Base-by-base conservation (phyloP, 2,329 filamentous ascomycete species). In the Paecilomyces variotii region DNA sequence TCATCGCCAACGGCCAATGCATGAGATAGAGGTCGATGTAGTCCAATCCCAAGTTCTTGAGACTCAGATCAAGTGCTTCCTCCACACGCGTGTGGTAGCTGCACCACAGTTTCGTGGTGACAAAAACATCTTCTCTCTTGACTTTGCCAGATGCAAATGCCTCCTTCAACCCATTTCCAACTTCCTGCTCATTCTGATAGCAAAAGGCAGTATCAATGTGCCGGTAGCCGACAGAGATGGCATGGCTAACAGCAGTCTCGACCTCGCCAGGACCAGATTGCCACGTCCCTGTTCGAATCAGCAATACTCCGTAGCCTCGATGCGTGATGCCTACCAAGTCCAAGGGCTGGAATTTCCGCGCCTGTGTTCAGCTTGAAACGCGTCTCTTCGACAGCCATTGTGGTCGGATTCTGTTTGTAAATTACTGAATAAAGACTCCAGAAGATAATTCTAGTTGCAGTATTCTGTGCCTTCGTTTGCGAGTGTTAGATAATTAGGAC, bases 91-190 rank as follows among this genome's bases (percentile, higher is more conserved):
- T 84, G 73, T 88, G 87, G 78, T 89, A 92, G 55, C 88, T 90
- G 68, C 86, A 87, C 89, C 90, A 95, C 39, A 92, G 82, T 81
- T 96, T 95, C 68, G 87, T 90, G 57, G 90, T 89, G 60, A 95
- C 84, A 76, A 94, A 95, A 61, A 95, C 76, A 59, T 95, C 89
- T 71, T 88, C 84, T 61, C 90, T 84, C 81, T 87, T 88, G 66
- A 89, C 78, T 61, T 83, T 79, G 26, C 89, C 89, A 4, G 84
- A 77, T 27, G 78, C 80, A 68, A 93, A 85, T 30, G 88, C 90
- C 58, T 89, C 86, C 70, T 85, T 84, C 57, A 96, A 82, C 9
- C 88, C 91, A 70, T 86, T 78, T 62, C 91, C 91, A 14, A 95
- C 90, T 73, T 93, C 89, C 54, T 87, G 82, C 76, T 96, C 91